phyloP scores from a whole-genome alignment of 352 stramenopile genomes.

The Phytophthora nicotianae region DNA sequence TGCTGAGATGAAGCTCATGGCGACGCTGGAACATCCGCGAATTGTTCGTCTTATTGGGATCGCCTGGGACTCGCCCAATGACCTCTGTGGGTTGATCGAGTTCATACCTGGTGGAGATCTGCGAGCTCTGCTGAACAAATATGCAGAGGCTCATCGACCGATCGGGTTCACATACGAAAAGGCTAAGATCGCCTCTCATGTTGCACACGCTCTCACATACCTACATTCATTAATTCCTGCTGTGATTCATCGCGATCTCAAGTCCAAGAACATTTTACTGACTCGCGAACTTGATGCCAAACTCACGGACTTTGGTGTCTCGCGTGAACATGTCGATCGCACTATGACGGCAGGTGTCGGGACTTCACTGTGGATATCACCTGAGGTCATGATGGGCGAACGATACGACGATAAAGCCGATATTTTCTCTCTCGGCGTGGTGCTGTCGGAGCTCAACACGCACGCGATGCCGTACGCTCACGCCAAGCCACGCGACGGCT shows the following conservation, averaged over 20 bases:
- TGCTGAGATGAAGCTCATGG: too few species aligned
- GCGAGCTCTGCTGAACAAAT: slow-evolving; percentile 33
- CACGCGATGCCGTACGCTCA: slow-evolving; percentile 1
- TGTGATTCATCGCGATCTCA: slow-evolving; percentile 24
- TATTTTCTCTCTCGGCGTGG: neutral
- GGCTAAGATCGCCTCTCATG: slow-evolving; percentile 28
- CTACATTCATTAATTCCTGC: slow-evolving; percentile 18
- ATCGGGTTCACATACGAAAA: slow-evolving; percentile 36
- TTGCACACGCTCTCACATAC: slow-evolving; percentile 32
- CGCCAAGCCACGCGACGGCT: neutral
- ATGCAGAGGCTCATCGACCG: too few species aligned
- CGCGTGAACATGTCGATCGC: slow-evolving; percentile 21
- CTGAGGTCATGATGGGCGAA: neutral
- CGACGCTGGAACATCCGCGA: too few species aligned
- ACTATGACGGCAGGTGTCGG: slow-evolving; percentile 29
- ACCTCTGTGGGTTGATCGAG: slow-evolving; percentile 46
- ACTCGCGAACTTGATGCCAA: slow-evolving; percentile 40
- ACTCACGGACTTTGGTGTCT: slow-evolving; percentile 63
- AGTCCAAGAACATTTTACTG: slow-evolving; percentile 39
- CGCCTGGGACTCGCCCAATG: slow-evolving; percentile 34
- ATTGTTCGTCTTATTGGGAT: slow-evolving; percentile 49
- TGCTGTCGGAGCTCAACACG: slow-evolving; percentile 5
- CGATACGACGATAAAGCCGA: neutral
- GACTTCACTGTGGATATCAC: slow-evolving; percentile 1
- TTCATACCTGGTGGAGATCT: slow-evolving; percentile 56